phyloP scores from a whole-genome alignment of 2,329 filamentous ascomycete species.

The Pyrenophora tritici-repentis region DNA sequence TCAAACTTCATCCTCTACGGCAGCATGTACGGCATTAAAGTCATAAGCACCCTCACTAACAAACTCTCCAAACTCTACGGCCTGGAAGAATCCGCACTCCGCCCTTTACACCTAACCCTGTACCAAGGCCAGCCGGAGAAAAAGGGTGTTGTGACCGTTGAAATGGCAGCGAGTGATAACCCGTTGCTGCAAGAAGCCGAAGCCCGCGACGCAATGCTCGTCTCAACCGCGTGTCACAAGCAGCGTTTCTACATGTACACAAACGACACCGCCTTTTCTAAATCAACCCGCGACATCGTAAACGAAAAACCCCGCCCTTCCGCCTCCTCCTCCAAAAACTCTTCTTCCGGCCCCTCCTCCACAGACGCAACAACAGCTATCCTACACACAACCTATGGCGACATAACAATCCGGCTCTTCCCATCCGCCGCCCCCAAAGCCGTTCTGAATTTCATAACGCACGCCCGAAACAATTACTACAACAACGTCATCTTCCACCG shows the following conservation, averaged over 20 bases:
- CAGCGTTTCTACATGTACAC: slow-evolving; percentile 98
- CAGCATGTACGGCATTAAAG: slow-evolving; percentile 88
- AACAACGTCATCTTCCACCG: slow-evolving; percentile 98
- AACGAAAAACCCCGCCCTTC: slow-evolving; percentile 85
- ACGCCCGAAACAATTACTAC: slow-evolving; percentile 89
- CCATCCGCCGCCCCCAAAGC: slow-evolving; percentile 91
- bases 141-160: slow-evolving; percentile 89
- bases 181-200: slow-evolving; percentile 92
- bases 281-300: slow-evolving; percentile 77
- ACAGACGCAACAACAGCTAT: slow-evolving; percentile 67
- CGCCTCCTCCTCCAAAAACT: slow-evolving; percentile 38
- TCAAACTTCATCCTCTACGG: slow-evolving; percentile 95
- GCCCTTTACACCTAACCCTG: slow-evolving; percentile 78
- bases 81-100: slow-evolving; percentile 76
- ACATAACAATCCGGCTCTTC: slow-evolving; percentile 92
- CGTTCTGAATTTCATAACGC: slow-evolving; percentile 96
- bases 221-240: slow-evolving; percentile 83
- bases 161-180: slow-evolving; percentile 95
- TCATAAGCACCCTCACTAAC: slow-evolving; percentile 95
- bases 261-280: slow-evolving; percentile 70
- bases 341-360: too few relatives aligned
- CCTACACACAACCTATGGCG: slow-evolving; percentile 90
- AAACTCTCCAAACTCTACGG: slow-evolving; percentile 88
- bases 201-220: slow-evolving; percentile 84
- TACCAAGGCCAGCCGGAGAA: slow-evolving; percentile 97